phyloP scores from a whole-genome alignment of 179 eudicot species.

The Silene noctiflora region DNA sequence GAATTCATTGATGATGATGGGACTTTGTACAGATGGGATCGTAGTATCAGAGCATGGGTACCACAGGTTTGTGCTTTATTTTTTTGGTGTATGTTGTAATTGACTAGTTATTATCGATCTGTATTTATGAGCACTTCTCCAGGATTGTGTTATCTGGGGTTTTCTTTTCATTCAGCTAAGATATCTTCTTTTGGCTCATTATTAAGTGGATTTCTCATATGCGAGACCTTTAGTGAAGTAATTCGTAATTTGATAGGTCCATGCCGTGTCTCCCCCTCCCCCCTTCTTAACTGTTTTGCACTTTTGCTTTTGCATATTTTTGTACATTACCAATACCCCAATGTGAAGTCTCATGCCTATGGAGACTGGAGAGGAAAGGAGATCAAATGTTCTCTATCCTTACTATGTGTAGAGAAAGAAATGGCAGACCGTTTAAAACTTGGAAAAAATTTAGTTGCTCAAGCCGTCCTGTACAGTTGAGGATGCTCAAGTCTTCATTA shows the following conservation, averaged over 20 bases:
- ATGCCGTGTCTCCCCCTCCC: not conserved
- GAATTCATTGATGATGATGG: constrained; percentile 98
- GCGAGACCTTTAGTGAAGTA: not conserved
- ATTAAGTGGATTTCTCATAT: too few relatives aligned
- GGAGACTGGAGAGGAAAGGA: not conserved
- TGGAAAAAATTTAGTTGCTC: too few relatives aligned
- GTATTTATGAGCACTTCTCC: not conserved
- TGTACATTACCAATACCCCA: not conserved
- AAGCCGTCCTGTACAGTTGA: too few relatives aligned
- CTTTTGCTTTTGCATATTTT: too few relatives aligned
- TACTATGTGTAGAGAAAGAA: too few relatives aligned
- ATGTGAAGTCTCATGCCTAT: not conserved
- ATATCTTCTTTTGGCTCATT: not conserved
- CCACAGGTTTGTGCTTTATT: constrained; percentile 66
- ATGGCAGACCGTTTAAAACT: too few relatives aligned
- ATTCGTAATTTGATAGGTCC: not conserved
- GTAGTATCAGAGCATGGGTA: constrained; percentile 75
- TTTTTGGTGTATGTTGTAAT: not conserved
- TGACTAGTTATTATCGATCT: not conserved
- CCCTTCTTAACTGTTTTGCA: too few relatives aligned
- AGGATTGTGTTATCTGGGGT: not conserved
- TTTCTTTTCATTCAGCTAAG: not conserved
- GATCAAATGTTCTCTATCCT: too few relatives aligned
- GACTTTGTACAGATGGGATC: constrained; percentile 87
- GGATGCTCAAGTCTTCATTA: not conserved